phyloP scores from a whole-genome alignment of 257 asterid genomes.

The Fraxinus anomala region DNA sequence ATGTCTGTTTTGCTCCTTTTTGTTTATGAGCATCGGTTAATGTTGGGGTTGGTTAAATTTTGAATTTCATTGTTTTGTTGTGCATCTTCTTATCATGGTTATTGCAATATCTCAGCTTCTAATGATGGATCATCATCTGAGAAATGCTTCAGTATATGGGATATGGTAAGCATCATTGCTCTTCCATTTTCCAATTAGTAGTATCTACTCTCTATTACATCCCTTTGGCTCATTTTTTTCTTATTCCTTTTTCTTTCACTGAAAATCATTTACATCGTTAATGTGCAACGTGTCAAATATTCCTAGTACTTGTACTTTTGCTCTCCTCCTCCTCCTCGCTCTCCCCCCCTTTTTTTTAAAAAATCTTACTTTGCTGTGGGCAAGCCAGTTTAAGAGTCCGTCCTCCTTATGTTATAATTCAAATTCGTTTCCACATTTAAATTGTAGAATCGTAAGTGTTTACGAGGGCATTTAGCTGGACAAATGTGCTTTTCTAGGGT shows the following conservation, averaged over 20 bases:
- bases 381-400: background rate
- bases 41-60: constrained; percentile 20
- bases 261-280: no score
- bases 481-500: background rate
- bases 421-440: no score
- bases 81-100: constrained; percentile 31
- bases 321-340: no score
- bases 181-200: constrained; percentile 15
- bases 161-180: constrained; percentile 41
- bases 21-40: background rate
- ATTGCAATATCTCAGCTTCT: constrained; percentile 43
- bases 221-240: background rate
- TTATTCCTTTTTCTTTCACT: no score
- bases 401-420: background rate
- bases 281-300: no score
- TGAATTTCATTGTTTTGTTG: constrained; percentile 14
- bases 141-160: constrained; percentile 34
- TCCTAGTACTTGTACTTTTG: no score
- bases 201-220: background rate
- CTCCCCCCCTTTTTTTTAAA: no score
- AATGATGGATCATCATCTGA: constrained; percentile 43
- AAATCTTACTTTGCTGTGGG: background rate
- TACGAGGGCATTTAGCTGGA: background rate
- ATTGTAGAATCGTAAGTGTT: background rate
- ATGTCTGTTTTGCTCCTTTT: no score